Conservation (phyloP, 2,329 filamentous ascomycete genomes). For the Apiospora saccharicola region DNA sequence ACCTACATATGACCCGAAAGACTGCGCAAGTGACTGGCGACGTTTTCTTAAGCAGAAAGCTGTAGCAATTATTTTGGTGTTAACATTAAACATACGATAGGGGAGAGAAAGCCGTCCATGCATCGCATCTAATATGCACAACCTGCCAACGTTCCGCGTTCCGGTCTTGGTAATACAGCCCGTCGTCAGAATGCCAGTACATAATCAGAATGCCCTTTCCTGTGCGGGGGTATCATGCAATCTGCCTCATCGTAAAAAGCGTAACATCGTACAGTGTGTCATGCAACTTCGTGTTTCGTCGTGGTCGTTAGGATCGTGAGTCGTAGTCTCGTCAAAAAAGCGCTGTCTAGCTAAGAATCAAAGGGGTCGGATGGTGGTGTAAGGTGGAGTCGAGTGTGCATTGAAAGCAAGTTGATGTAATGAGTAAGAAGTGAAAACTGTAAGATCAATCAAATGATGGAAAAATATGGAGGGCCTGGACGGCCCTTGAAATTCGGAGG, state of each 20-base stretch:
- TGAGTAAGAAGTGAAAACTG: neutral
- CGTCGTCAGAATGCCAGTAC: neutral
- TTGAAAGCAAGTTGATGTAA: neutral
- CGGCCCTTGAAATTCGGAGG: neutral
- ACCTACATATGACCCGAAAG: too few relatives aligned
- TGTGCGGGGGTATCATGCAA: constrained; percentile 8
- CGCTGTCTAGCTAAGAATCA: constrained; percentile 2
- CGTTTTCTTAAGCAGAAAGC: too few relatives aligned
- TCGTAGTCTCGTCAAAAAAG: neutral
- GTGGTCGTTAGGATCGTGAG: neutral
- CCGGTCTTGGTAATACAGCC: neutral
- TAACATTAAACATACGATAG: neutral
- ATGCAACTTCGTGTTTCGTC: neutral
- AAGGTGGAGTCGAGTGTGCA: neutral
- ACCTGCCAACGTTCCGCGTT: neutral
- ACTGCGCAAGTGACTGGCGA: too few relatives aligned
- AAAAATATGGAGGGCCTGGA: neutral
- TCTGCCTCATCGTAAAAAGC: constrained; percentile 12
- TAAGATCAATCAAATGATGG: neutral
- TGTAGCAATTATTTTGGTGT: too few relatives aligned
- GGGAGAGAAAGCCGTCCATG: neutral
- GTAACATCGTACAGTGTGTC: constrained; percentile 1
- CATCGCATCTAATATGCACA: neutral
- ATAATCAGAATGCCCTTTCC: constrained; percentile 5
- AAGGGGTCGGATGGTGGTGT: neutral